These are phyloP conservation scores for Lactuca saligna DNA, from an alignment of 129 eudicot genomes.

Conservation along the genomic window DNA sequence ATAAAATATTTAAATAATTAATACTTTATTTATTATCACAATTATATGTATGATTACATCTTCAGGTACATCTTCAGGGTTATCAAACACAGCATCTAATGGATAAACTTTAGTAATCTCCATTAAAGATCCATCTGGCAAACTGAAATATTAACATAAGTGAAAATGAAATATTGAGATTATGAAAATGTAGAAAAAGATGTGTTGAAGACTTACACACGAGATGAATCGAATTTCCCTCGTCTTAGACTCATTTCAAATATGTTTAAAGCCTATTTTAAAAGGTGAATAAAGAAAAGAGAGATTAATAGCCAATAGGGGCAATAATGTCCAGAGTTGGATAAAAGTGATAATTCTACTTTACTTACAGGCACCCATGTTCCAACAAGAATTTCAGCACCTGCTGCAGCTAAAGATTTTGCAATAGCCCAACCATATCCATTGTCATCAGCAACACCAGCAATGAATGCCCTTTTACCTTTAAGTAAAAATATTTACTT, in stretches of 20 bases:
- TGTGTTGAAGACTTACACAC: conserved; percentile 56
- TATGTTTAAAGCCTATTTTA: conserved; percentile 76
- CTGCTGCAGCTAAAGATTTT: conserved; percentile 92
- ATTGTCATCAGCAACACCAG: conserved; percentile 98
- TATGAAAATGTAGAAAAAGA: neutral
- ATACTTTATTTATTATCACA: neutral
- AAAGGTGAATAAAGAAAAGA: conserved; percentile 14
- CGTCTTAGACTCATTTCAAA: conserved; percentile 93
- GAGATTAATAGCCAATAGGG: conserved; percentile 2
- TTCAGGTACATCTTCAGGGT: conserved; percentile 92
- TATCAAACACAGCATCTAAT: conserved; percentile 90
- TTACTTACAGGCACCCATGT: conserved; percentile 98
- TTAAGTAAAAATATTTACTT: conserved; percentile 4
- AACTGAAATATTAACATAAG: conserved; percentile 41
- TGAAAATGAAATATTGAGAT: neutral
- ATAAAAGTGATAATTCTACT: neutral
- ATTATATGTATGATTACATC: conserved; percentile 50
- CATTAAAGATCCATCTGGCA: conserved; percentile 98
- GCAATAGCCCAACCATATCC: conserved; percentile 99
- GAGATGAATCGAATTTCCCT: conserved; percentile 89
- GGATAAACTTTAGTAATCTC: conserved; percentile 89
- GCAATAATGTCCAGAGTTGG: neutral
- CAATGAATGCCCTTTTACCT: conserved; percentile 96
- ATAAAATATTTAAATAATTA: conserved; percentile 4
- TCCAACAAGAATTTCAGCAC: conserved; percentile 96